Evolutionary conservation across 2,329 filamentous ascomycete species (phyloP).

Genomic region (Pseudogymnoascus sp.): DNA sequence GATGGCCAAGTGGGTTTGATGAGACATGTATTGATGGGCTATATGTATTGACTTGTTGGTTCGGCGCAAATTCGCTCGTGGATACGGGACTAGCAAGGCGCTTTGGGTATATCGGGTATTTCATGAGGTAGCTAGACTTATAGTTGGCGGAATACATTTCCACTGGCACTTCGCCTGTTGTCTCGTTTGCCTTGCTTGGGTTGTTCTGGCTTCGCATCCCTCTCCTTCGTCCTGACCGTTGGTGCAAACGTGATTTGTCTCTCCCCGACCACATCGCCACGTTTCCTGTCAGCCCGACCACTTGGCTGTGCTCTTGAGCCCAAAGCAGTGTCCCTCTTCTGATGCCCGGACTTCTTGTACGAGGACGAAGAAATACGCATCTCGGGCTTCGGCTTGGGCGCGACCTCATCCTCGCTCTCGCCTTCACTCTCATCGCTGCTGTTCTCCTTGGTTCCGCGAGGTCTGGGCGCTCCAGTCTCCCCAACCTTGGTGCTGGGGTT

Average conservation of each 20-base stretch:
- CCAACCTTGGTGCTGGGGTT: slow-evolving; percentile 69
- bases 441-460: slow-evolving; percentile 35
- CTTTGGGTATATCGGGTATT: slow-evolving; percentile 16
- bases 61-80: not conserved
- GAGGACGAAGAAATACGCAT: slow-evolving; percentile 65
- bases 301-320: slow-evolving; percentile 47
- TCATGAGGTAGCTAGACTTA: slow-evolving; percentile 29
- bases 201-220: slow-evolving; percentile 26
- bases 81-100: slow-evolving; percentile 3
- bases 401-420: slow-evolving; percentile 35
- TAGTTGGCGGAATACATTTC: slow-evolving; percentile 65
- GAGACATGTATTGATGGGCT: slow-evolving; percentile 4
- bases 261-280: slow-evolving; percentile 49
- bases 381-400: slow-evolving; percentile 25
- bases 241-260: slow-evolving; percentile 68
- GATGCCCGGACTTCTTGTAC: slow-evolving; percentile 50
- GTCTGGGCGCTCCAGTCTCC: slow-evolving; percentile 29
- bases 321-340: slow-evolving; percentile 44
- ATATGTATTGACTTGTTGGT: not conserved
- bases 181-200: slow-evolving; percentile 24
- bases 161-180: slow-evolving; percentile 61
- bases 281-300: slow-evolving; percentile 35
- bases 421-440: slow-evolving; percentile 34
- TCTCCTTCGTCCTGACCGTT: slow-evolving; percentile 43
- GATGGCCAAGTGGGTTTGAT: not conserved